phyloP scores from a whole-genome alignment of 2,329 filamentous ascomycete species.

The Phyllosticta citriasiana region DNA sequence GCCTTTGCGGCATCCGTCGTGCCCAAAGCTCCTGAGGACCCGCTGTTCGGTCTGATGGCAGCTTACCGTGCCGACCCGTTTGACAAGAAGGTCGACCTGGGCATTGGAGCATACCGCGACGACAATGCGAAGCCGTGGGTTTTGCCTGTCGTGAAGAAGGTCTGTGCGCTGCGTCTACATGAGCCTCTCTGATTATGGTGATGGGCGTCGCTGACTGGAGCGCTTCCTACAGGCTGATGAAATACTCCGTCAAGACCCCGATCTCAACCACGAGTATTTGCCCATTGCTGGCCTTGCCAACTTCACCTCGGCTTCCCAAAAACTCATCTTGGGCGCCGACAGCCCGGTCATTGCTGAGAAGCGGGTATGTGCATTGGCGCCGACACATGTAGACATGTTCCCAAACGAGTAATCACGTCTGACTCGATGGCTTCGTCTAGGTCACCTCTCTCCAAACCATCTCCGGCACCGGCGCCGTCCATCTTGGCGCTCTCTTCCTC shows the following conservation, averaged over 20 bases:
- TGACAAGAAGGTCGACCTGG: slow-evolving; percentile 81
- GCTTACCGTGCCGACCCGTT: slow-evolving; percentile 72
- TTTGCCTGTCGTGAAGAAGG: slow-evolving; percentile 91
- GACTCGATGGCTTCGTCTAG: slow-evolving; percentile 23
- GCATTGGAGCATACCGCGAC: slow-evolving; percentile 91
- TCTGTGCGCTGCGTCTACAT: slow-evolving; percentile 32
- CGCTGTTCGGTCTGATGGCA: slow-evolving; percentile 85
- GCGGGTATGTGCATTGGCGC: slow-evolving; percentile 42
- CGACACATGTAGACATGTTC: background rate
- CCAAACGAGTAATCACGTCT: slow-evolving; percentile 5
- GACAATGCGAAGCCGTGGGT: slow-evolving; percentile 96
- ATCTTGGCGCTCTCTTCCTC: slow-evolving; percentile 89
- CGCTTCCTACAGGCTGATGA: slow-evolving; percentile 64
- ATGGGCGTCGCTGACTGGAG: slow-evolving; percentile 8
- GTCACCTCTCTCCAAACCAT: slow-evolving; percentile 81
- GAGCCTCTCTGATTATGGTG: background rate
- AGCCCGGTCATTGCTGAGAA: slow-evolving; percentile 78
- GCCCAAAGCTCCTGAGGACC: slow-evolving; percentile 86
- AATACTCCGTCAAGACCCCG: slow-evolving; percentile 75
- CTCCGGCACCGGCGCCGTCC: slow-evolving; percentile 91
- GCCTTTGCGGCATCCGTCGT: slow-evolving; percentile 68
- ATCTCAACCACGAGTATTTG: slow-evolving; percentile 95
- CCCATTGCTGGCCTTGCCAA: slow-evolving; percentile 81
- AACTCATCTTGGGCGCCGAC: slow-evolving; percentile 71
- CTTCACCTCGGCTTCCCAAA: slow-evolving; percentile 83